phyloP scores from a whole-genome alignment of 2,329 filamentous ascomycete species.

The Diplocarpon rosae region DNA sequence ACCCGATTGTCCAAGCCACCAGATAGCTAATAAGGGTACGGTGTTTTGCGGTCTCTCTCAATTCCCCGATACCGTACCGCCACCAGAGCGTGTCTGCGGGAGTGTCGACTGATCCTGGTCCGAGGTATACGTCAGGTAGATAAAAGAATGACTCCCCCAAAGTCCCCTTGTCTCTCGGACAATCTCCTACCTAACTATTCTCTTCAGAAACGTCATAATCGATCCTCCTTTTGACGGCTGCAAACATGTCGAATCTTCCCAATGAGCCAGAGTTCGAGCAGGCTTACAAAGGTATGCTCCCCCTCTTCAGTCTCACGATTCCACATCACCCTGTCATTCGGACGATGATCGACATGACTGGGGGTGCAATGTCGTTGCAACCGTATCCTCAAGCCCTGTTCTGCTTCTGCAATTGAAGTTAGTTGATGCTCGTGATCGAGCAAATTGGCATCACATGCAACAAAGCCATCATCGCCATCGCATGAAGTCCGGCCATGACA shows the following conservation, averaged over 20 bases:
- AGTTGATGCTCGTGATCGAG: too few species aligned
- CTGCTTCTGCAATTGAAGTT: too few species aligned
- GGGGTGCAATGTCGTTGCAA: background rate
- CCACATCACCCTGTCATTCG: background rate
- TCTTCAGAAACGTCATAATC: background rate
- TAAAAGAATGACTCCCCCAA: background rate
- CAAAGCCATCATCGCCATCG: too few species aligned
- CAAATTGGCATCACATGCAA: too few species aligned
- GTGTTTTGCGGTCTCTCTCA: background rate
- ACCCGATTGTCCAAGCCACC: background rate
- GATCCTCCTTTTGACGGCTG: background rate
- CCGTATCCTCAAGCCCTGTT: too few species aligned
- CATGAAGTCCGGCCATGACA: background rate
- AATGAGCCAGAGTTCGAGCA: constrained; percentile 96
- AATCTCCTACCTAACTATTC: background rate
- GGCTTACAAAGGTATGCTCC: constrained; percentile 77
- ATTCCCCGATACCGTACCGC: constrained; percentile 1
- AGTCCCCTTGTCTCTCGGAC: background rate
- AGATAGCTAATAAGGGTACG: background rate
- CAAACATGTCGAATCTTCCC: constrained; percentile 68
- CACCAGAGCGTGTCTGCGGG: background rate
- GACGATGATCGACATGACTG: background rate
- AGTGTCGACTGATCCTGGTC: too few species aligned
- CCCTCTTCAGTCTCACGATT: constrained; percentile 11
- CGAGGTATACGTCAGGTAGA: background rate